A percentile compares a stretch with the other conserved stretches of the same genome.
Conservation (phyloP, 371 early-diverging fungal genomes). For the Mortierella sp. region DNA sequence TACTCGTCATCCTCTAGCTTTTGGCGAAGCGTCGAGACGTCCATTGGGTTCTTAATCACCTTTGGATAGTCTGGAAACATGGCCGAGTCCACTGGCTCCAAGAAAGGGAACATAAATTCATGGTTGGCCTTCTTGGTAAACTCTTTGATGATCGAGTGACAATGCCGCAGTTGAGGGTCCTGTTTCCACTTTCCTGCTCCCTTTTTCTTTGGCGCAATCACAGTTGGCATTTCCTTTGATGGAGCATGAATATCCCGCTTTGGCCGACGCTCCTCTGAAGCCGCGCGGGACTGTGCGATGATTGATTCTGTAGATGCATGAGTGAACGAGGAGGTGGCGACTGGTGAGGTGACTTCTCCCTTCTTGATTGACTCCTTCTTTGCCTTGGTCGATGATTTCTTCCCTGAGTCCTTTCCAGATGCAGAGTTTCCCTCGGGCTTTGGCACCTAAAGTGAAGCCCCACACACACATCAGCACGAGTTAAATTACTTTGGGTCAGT, state of each 20-base stretch:
- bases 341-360: constrained; percentile 14
- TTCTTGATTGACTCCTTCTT: constrained; percentile 29
- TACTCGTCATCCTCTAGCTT: constrained; percentile 89
- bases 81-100: constrained; percentile 93
- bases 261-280: constrained; percentile 66
- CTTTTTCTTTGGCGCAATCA: constrained; percentile 23
- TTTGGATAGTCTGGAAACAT: constrained; percentile 93
- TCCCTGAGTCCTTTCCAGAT: constrained; percentile 6
- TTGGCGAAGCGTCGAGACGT: constrained; percentile 89
- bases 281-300: constrained; percentile 28
- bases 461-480: too few relatives aligned
- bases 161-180: constrained; percentile 75
- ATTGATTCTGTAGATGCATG: background rate
- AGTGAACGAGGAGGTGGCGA: background rate
- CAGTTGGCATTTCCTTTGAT: constrained; percentile 41
- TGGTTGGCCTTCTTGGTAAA: constrained; percentile 78
- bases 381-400: constrained; percentile 22
- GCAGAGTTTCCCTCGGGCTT: background rate
- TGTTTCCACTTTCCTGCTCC: constrained; percentile 64
- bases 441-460: too few relatives aligned
- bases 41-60: constrained; percentile 98
- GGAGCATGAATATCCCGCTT: constrained; percentile 80
- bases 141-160: constrained; percentile 77
- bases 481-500: too few relatives aligned
- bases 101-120: constrained; percentile 81